Evolutionary conservation across 257 asterid species (phyloP), one percentile per base, ranked within the genome.

Genomic region (Solanum lycopersicoides): DNA sequence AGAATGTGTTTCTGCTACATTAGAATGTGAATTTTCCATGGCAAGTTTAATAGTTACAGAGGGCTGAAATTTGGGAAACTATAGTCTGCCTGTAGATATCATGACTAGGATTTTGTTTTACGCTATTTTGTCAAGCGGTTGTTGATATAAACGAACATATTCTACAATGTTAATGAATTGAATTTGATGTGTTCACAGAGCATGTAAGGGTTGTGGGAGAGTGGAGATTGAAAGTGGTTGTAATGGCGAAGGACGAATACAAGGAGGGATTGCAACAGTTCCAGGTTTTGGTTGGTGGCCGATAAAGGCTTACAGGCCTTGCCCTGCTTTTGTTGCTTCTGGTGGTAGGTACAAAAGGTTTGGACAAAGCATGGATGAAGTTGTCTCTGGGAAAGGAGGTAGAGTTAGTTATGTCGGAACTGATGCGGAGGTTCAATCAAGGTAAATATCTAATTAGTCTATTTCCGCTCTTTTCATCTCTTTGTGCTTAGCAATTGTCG

Each of bases 211-310:
- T 12, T 97, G 98, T 53, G 98, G 99, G 87, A 94, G 37, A 88
- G 93, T 87, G 90, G 98, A 94, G 82, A 90, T 93, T 12, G 98
- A 95, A 74, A 93, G 87, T 41, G 99, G 98, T 1, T 97, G 98
- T 74, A 95, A 97, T 45, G 98, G 98, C 2, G 98, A 95, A 88
- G 99, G 99, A 77, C 95, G 98, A 90, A 94, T 97, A 89, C 98
- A 97, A 92, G 99, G 99, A 60, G 99, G 99, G 84, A 97, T 97
- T 59, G 98, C 98, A 8, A 92, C 94, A 42, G 92, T 95, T 71
- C 98, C 99, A 9, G 98, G 98, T 53, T 95, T 97, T 76, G 98
- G 98, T 84, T 97, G 99, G 99, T 97, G 99, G 98, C 98, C 98
- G 0, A 97, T 97, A 74, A 95, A 95, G 92, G 98, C 99, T 76